These are phyloP conservation scores for Colletotrichum eleusines DNA, from an alignment of 2,329 filamentous ascomycete species.

Conservation along the genomic window DNA sequence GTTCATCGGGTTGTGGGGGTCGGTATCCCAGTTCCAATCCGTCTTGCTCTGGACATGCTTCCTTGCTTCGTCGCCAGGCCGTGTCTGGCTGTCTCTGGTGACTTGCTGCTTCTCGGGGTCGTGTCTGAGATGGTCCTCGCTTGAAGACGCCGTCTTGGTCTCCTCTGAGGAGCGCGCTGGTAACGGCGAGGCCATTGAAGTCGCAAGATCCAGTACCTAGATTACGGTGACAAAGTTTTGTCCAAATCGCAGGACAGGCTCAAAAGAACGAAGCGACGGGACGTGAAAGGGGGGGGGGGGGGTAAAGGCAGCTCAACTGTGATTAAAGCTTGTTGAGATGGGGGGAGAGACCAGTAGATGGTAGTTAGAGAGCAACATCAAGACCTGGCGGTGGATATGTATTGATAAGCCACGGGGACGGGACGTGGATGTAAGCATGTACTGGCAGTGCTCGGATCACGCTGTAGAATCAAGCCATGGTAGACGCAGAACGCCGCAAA, in stretches of 20 bases:
- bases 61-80: background rate
- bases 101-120: background rate
- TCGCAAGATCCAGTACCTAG: no score
- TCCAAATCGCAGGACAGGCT: no score
- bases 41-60: background rate
- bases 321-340: background rate
- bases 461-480: background rate
- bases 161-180: background rate
- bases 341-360: background rate
- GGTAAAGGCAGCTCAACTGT: background rate
- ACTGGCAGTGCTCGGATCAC: no score
- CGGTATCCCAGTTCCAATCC: slow-evolving; percentile 51
- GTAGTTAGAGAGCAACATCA: background rate
- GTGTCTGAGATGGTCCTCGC: background rate
- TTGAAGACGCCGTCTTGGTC: background rate
- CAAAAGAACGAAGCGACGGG: background rate
- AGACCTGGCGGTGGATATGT: no score
- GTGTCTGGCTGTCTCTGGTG: no score
- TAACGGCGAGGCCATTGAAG: background rate
- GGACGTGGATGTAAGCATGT: background rate
- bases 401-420: no score
- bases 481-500: background rate
- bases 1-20: slow-evolving; percentile 63
- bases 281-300: fast-evolving
- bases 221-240: background rate